Conservation (phyloP, 495 filamentous ascomycete genomes). For the Clavariopsis aquatica region DNA sequence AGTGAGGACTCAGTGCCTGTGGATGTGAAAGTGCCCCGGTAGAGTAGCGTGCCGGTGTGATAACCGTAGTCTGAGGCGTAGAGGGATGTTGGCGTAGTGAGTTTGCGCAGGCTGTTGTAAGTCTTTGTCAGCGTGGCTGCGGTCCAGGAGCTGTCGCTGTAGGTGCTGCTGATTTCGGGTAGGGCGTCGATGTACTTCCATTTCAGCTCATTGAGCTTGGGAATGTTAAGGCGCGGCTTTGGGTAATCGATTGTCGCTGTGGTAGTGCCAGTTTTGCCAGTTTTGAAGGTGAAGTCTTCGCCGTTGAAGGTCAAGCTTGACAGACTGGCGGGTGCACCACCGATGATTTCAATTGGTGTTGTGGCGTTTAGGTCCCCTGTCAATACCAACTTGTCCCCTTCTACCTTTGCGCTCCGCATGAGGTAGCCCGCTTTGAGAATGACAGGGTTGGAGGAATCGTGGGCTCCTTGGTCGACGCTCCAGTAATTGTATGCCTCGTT, state of each 20-base stretch:
- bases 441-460: slow-evolving; percentile 25
- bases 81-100: slow-evolving; percentile 64
- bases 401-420: slow-evolving; percentile 61
- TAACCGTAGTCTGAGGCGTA: slow-evolving; percentile 76
- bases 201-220: slow-evolving; percentile 55
- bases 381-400: slow-evolving; percentile 56
- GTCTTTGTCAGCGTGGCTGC: slow-evolving; percentile 56
- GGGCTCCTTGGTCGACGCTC: slow-evolving; percentile 56
- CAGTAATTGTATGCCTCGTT: slow-evolving; percentile 77
- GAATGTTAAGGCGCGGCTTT: slow-evolving; percentile 56
- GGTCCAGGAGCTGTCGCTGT: slow-evolving; percentile 70
- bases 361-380: slow-evolving; percentile 73
- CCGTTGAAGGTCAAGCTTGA: slow-evolving; percentile 62
- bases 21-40: slow-evolving; percentile 70
- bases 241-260: slow-evolving; percentile 55
- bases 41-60: slow-evolving; percentile 67
- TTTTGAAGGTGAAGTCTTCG: slow-evolving; percentile 19
- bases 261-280: slow-evolving; percentile 50
- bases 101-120: slow-evolving; percentile 57
- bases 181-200: slow-evolving; percentile 74
- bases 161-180: slow-evolving; percentile 64
- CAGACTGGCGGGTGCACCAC: slow-evolving; percentile 53
- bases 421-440: slow-evolving; percentile 76
- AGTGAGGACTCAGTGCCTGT: slow-evolving; percentile 62
- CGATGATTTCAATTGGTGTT: slow-evolving; percentile 65